Conservation (phyloP, 371 early-diverging fungal genomes). For the Smittium culicis region DNA sequence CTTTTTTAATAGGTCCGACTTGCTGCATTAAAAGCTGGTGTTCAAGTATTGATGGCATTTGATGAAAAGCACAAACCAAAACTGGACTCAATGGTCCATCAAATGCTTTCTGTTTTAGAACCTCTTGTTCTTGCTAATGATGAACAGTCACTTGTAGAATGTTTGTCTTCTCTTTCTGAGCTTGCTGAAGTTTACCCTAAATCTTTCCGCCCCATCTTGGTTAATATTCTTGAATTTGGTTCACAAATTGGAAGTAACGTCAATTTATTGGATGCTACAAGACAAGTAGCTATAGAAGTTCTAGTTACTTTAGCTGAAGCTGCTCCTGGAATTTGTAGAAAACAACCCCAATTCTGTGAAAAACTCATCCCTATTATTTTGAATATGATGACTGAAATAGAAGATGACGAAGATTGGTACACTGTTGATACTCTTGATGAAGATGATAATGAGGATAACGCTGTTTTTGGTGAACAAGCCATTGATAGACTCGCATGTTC, state of each 20-base stretch:
- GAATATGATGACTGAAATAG: conserved; percentile 84
- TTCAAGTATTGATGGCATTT: conserved; percentile 60
- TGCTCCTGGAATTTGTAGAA: conserved; percentile 70
- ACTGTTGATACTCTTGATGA: conserved; percentile 73
- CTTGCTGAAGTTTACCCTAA: conserved; percentile 70
- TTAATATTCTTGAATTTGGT: conserved; percentile 55
- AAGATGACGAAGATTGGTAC: conserved; percentile 70
- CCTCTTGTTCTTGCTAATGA: conserved; percentile 45
- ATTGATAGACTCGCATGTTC: conserved; percentile 85
- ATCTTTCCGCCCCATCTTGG: conserved; percentile 59
- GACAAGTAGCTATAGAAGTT: conserved; percentile 79
- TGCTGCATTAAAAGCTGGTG: conserved; percentile 73
- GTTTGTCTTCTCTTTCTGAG: conserved; percentile 67
- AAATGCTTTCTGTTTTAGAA: conserved; percentile 57
- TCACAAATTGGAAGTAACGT: conserved; percentile 60
- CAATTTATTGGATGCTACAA: conserved; percentile 51
- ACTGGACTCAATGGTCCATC: conserved; percentile 57
- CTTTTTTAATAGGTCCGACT: conserved; percentile 49
- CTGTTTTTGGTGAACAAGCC: conserved; percentile 83
- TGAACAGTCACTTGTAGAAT: conserved; percentile 57
- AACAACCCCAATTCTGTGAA: conserved; percentile 55
- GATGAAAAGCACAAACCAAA: conserved; percentile 30
- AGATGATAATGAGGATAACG: conserved; percentile 71
- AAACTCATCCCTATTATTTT: conserved; percentile 68
- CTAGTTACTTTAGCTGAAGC: conserved; percentile 77